Percentiles rank a stretch among this genome's conserved stretches.
Conservation (phyloP, 768 basidiomycete species). For the Lentinus tigrinus region DNA sequence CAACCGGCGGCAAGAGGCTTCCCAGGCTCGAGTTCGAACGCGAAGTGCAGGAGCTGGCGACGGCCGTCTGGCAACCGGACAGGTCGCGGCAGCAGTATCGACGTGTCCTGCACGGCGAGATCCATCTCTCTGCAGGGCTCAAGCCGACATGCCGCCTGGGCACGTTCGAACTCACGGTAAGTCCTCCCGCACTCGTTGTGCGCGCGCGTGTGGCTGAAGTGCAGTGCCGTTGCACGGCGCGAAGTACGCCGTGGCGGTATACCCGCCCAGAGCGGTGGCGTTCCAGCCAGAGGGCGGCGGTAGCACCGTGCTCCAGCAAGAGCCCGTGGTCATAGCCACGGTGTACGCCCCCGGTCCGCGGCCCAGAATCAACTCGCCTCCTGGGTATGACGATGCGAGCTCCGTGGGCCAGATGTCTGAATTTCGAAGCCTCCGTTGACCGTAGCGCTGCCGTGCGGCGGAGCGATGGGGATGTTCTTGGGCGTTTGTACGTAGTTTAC, state of each 20-base stretch:
- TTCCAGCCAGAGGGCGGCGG: conserved; percentile 9
- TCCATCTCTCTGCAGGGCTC: conserved; percentile 15
- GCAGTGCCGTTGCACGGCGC: not conserved
- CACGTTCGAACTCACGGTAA: conserved; percentile 19
- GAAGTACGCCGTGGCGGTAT: conserved; percentile 12
- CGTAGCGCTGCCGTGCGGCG: not conserved
- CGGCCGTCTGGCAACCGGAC: conserved; percentile 16
- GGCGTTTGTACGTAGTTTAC: not conserved
- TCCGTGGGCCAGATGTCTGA: conserved; percentile 11
- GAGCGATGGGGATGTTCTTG: not conserved
- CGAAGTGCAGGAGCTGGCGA: conserved; percentile 6
- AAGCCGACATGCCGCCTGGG: conserved; percentile 18
- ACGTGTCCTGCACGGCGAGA: conserved; percentile 19
- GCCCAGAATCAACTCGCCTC: conserved; percentile 13
- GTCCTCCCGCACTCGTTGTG: not conserved
- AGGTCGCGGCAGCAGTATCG: not conserved
- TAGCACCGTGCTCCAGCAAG: conserved; percentile 8
- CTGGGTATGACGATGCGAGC: conserved; percentile 18
- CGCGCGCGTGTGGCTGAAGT: not conserved
- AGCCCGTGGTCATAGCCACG: conserved; percentile 13
- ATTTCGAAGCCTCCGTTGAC: conserved; percentile 12
- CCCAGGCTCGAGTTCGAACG: conserved; percentile 11
- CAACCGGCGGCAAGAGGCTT: not conserved
- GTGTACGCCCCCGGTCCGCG: conserved; percentile 11
- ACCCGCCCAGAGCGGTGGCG: conserved; percentile 12